These are phyloP conservation scores for Persicaria tinctoria DNA, from an alignment of 148 eudicot species.

Conservation along the genomic window DNA sequence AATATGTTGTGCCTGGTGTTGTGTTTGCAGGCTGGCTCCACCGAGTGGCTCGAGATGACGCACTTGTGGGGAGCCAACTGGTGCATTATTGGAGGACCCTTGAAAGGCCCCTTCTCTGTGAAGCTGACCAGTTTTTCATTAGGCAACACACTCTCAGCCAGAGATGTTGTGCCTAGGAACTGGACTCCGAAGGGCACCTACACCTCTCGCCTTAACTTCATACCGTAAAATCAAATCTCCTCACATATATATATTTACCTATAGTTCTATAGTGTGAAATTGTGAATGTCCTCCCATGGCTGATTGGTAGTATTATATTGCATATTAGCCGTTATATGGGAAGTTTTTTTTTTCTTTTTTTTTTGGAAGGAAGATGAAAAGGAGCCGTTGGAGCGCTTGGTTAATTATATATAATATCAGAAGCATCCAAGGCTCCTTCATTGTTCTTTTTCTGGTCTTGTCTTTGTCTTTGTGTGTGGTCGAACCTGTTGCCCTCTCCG, in stretches of 20 bases:
- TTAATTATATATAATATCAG: constrained; percentile 3
- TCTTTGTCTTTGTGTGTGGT: background rate
- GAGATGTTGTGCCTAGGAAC: constrained; percentile 74
- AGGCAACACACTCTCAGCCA: constrained; percentile 53
- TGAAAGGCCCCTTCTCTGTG: constrained; percentile 84
- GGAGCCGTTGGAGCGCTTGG: constrained; percentile 10
- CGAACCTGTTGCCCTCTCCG: constrained; percentile 2
- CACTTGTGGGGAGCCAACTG: constrained; percentile 98
- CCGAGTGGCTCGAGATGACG: constrained; percentile 75
- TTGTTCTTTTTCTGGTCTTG: background rate
- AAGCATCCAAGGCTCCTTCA: constrained; percentile 8
- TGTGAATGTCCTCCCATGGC: constrained; percentile 7
- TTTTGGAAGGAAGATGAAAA: constrained; percentile 5
- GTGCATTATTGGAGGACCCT: constrained; percentile 73
- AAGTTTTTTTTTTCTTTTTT: background rate
- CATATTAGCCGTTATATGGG: constrained; percentile 3
- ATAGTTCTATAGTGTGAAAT: background rate
- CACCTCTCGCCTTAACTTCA: constrained; percentile 88
- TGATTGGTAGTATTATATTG: background rate
- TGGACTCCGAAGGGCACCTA: constrained; percentile 91
- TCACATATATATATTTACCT: background rate
- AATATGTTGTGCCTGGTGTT: background rate
- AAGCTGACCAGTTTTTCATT: constrained; percentile 71
- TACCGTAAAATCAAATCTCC: constrained; percentile 6
- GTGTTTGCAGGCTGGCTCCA: constrained; percentile 55